These are phyloP conservation scores for Dactylonectria estremocensis DNA, from an alignment of 2,329 filamentous ascomycete genomes.

Conservation along the genomic window DNA sequence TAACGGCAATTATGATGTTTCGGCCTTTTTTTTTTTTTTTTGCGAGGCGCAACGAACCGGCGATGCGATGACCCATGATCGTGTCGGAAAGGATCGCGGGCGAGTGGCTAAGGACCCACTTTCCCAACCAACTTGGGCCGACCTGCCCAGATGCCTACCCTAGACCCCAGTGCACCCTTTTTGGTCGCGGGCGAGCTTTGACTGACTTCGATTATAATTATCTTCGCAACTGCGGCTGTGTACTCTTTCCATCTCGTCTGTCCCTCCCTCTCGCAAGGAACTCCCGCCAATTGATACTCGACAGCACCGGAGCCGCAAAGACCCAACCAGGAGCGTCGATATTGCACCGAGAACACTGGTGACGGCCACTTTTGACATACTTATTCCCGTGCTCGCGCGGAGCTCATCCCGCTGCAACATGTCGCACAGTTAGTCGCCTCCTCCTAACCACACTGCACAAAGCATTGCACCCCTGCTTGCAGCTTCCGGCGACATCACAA, in stretches of 20 bases:
- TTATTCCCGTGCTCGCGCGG: neutral
- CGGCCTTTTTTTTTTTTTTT: neutral
- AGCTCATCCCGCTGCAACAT: constrained; percentile 47
- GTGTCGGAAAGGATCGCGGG: constrained; percentile 10
- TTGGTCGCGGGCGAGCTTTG: neutral
- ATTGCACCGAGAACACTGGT: neutral
- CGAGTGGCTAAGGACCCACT: constrained; percentile 2
- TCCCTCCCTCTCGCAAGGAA: neutral
- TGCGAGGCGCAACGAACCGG: constrained; percentile 5
- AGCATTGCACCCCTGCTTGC: neutral
- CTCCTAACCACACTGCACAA: neutral
- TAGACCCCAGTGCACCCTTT: neutral
- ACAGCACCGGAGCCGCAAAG: neutral
- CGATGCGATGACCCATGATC: neutral
- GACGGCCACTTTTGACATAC: too few relatives aligned
- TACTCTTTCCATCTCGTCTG: too few relatives aligned
- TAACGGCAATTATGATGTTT: neutral
- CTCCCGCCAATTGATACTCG: neutral
- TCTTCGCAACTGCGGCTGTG: neutral
- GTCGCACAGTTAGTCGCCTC: constrained; percentile 60
- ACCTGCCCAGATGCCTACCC: neutral
- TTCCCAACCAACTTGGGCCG: neutral
- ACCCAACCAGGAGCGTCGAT: neutral
- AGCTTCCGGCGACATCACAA: neutral
- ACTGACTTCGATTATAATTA: too few relatives aligned